These are phyloP conservation scores for Spathaspora girioi DNA, from an alignment of 805 yeast species.

Conservation along the genomic window DNA sequence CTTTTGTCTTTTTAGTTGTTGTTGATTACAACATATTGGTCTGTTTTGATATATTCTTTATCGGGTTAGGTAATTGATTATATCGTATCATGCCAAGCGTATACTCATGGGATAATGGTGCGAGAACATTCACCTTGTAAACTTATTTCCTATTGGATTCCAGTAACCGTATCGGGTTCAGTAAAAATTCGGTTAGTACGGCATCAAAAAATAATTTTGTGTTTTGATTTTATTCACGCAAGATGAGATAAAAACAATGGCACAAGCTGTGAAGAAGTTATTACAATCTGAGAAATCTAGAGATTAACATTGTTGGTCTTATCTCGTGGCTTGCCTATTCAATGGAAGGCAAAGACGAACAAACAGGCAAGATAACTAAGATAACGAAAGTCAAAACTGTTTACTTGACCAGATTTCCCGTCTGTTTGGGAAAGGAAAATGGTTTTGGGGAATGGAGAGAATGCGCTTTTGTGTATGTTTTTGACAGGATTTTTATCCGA, in stretches of 20 bases:
- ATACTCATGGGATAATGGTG: too few species aligned
- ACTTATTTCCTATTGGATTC: too few species aligned
- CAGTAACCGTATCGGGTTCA: too few species aligned
- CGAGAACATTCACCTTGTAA: too few species aligned
- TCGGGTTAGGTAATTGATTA: not conserved
- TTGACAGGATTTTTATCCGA: too few species aligned
- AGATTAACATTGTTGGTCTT: not conserved
- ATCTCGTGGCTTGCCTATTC: not conserved
- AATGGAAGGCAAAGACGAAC: not conserved
- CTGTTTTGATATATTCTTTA: not conserved
- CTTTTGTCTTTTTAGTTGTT: not conserved
- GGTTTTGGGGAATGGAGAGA: too few species aligned
- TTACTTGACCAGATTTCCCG: too few species aligned
- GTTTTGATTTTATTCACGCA: not conserved
- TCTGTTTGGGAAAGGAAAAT: too few species aligned
- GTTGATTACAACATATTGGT: not conserved
- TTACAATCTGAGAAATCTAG: not conserved
- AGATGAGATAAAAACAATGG: not conserved
- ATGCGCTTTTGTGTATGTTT: too few species aligned
- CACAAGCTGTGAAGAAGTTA: not conserved
- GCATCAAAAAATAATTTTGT: not conserved
- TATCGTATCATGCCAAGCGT: not conserved
- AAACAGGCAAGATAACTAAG: too few species aligned
- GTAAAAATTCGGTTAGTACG: not conserved
- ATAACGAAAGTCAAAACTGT: too few species aligned